Evolutionary conservation across 2,329 filamentous ascomycete species (phyloP).

Genomic region (Colletotrichum zoysiae): DNA sequence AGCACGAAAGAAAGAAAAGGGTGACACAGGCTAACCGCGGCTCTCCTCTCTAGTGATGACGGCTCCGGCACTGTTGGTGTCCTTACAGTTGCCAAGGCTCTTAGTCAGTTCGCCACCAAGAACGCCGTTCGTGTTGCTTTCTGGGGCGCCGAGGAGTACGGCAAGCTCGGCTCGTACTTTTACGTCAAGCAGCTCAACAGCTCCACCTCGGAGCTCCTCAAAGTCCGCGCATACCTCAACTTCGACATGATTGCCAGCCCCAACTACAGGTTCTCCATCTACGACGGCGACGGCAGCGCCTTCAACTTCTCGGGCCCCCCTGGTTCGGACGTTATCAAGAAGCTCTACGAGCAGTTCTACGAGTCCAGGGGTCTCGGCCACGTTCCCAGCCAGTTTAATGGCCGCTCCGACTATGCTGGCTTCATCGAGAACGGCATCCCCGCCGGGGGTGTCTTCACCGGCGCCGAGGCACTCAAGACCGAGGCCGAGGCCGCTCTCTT

Average conservation of each 20-base stretch:
- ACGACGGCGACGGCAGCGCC: constrained; percentile 70
- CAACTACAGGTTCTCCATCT: constrained; percentile 67
- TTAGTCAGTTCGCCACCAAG: constrained; percentile 58
- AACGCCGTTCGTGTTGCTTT: constrained; percentile 64
- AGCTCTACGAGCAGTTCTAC: constrained; percentile 70
- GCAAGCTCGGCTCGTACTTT: constrained; percentile 61
- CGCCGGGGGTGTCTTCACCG: constrained; percentile 76
- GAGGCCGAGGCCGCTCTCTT: constrained; percentile 69
- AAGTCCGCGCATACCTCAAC: constrained; percentile 68
- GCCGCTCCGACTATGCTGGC: constrained; percentile 75
- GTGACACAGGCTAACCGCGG: constrained; percentile 1
- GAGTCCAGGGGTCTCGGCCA: constrained; percentile 60
- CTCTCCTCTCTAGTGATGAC: constrained; percentile 60
- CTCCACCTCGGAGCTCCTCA: constrained; percentile 59
- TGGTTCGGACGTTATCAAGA: constrained; percentile 71
- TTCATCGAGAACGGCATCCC: constrained; percentile 77
- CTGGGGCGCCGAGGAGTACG: constrained; percentile 66
- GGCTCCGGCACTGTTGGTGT: constrained; percentile 66
- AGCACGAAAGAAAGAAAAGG: too few species aligned
- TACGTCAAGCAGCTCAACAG: constrained; percentile 59
- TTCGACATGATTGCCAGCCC: constrained; percentile 68
- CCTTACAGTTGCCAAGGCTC: constrained; percentile 59
- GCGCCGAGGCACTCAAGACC: constrained; percentile 74
- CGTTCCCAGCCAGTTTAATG: constrained; percentile 73
- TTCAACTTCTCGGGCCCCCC: constrained; percentile 67